These are phyloP conservation scores for Byssoonygena ceratinophila DNA, from an alignment of 2,329 filamentous ascomycete genomes.

Conservation along the genomic window DNA sequence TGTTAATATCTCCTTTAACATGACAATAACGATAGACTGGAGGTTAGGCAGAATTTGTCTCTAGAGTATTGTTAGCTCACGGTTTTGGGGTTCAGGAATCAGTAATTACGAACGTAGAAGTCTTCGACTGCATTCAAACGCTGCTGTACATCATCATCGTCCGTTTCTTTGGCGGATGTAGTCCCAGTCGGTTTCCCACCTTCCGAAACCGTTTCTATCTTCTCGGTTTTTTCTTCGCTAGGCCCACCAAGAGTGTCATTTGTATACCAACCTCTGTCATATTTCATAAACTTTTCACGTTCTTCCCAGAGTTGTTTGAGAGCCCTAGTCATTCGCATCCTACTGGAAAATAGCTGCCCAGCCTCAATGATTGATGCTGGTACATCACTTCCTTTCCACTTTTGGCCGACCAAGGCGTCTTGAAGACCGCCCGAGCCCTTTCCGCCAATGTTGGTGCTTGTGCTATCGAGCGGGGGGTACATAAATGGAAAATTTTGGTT, in stretches of 20 bases:
- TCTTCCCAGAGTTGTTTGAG: conserved; percentile 94
- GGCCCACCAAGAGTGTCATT: conserved; percentile 25
- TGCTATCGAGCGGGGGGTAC: conserved; percentile 83
- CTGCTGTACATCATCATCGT: conserved; percentile 35
- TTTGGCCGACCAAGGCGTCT: conserved; percentile 54
- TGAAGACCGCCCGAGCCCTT: conserved; percentile 70
- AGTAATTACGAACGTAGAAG: conserved; percentile 61
- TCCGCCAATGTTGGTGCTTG: conserved; percentile 79
- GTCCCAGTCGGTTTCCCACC: conserved; percentile 10
- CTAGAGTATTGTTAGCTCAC: conserved; percentile 36
- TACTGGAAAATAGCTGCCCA: conserved; percentile 76
- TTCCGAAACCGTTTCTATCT: conserved; percentile 17
- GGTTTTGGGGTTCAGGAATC: not conserved
- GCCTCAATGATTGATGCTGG: conserved; percentile 92
- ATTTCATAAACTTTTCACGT: conserved; percentile 80
- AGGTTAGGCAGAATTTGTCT: conserved; percentile 67
- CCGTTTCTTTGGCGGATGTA: conserved; percentile 23
- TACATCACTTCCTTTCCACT: conserved; percentile 80
- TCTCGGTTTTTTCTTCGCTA: conserved; percentile 26
- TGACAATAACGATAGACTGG: conserved; percentile 84
- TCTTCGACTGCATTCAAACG: conserved; percentile 64
- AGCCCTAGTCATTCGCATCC: conserved; percentile 82
- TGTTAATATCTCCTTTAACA: conserved; percentile 75
- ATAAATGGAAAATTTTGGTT: conserved; percentile 98
- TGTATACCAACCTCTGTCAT: conserved; percentile 76